Conservation (phyloP, 306 rosid genomes). For the Prinsepia uniflora region DNA sequence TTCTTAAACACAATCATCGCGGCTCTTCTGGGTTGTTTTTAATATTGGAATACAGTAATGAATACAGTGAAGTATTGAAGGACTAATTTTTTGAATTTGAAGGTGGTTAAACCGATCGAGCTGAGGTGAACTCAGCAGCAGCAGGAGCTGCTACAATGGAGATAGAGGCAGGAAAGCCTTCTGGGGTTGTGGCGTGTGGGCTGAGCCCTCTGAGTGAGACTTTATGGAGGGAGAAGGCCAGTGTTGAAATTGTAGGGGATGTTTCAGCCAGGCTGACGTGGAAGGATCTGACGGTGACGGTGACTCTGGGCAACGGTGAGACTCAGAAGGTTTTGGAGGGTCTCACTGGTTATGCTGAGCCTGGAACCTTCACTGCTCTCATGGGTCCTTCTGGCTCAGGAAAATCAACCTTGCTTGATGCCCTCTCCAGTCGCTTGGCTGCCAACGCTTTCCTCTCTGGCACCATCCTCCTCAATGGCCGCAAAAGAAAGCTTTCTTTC, state of each 20-base stretch:
- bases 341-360: conserved; percentile 87
- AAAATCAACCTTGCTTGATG: conserved; percentile 88
- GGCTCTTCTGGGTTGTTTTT: conserved; percentile 2
- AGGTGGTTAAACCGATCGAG: background rate
- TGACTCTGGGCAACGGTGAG: conserved; percentile 70
- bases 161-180: conserved; percentile 58
- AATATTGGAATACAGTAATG: background rate
- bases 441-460: conserved; percentile 88
- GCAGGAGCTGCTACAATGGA: conserved; percentile 43
- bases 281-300: conserved; percentile 96
- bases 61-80: background rate
- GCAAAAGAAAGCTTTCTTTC: conserved; percentile 85
- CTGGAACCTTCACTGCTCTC: conserved; percentile 82
- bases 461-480: conserved; percentile 80
- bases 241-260: conserved; percentile 62
- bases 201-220: conserved; percentile 94
- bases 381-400: conserved; percentile 99
- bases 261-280: conserved; percentile 92
- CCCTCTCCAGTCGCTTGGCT: conserved; percentile 93
- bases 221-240: conserved; percentile 76
- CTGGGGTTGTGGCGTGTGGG: conserved; percentile 33
- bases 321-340: conserved; percentile 82
- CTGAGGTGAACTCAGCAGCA: conserved; percentile 8
- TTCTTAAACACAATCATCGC: background rate
- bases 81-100: too few relatives aligned